Conservation (phyloP, 2,329 filamentous ascomycete species). For the Furcasterigmium furcatum region DNA sequence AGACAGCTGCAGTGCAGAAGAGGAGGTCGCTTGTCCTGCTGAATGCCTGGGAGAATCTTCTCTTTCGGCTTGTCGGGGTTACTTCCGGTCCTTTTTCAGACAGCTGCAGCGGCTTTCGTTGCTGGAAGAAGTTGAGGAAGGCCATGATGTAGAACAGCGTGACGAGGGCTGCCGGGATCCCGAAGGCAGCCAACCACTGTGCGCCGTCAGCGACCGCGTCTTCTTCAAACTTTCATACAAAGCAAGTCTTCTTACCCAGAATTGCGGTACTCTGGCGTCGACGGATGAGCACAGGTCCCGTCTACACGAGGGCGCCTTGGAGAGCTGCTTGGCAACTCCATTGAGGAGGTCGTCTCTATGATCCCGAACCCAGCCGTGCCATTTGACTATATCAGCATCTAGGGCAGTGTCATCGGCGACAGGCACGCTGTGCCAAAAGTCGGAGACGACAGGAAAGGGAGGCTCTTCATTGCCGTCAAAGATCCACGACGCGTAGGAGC, state of each 20-base stretch:
- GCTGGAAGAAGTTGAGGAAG: neutral
- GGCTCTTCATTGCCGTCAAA: constrained; percentile 3
- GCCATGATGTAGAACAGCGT: constrained; percentile 6
- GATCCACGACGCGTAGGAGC: constrained; percentile 8
- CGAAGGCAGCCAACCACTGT: constrained; percentile 2
- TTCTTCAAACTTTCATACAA: neutral
- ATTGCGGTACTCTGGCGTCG: constrained; percentile 2
- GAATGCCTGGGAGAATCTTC: constrained; percentile 1
- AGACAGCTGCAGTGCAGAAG: constrained; percentile 5
- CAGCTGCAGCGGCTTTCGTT: neutral
- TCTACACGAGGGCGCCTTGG: neutral
- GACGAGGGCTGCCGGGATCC: constrained; percentile 2
- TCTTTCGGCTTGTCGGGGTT: neutral
- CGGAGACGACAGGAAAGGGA: constrained; percentile 2
- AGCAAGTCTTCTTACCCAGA: neutral
- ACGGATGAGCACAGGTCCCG: constrained; percentile 4
- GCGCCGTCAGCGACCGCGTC: neutral
- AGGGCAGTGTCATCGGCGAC: neutral
- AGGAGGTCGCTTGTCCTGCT: constrained; percentile 5
- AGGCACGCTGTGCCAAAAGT: constrained; percentile 6
- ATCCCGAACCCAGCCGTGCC: constrained; percentile 8
- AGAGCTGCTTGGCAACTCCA: neutral
- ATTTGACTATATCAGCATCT: constrained; percentile 3
- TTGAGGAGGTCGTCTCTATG: neutral
- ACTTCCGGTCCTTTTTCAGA: neutral